Evolutionary conservation across 2,329 filamentous ascomycete species (phyloP), one percentile per base, ranked within the genome.

Genomic region (Lasiodiplodia sp.): DNA sequence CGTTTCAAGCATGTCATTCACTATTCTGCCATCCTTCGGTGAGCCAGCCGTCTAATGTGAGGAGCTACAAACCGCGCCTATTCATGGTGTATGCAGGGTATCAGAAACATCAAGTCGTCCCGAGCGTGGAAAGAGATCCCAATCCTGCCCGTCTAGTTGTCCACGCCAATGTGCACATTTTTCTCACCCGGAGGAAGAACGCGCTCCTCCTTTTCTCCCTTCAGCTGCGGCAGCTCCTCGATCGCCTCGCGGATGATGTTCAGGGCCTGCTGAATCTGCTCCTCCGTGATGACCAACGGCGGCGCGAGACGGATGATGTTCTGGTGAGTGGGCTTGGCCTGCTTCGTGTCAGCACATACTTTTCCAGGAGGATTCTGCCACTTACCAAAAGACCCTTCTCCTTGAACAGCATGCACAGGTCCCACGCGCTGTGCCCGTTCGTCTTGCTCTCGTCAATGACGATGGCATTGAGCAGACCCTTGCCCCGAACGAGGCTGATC

Each of bases 241-340:
- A 97, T 86, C 16, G 95, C 90, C 77, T 94, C 90, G 71, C 89
- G 86, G 77, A 99, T 97, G 76, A 96, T 95, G 65, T 80, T 80
- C 67, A 98, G 79, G 1, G 95, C 91, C 77, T 89, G 87, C 73
- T 89, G 86, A 72, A 99, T 91, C 82, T 99, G 89, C 70, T 91
- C 87, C 77, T 98, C 94, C 31, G 91, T 94, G 76, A 99, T 98
- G 72, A 99, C 94, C 67, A 99, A 85, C 23, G 96, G 96, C 57
- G 96, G 96, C n/a, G 96, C 96, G 71, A 99, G 91, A 69, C 96
- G 92, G 79, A 99, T 99, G 80, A 99, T 98, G 82, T 98, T 97
- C 77, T 97, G 91, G 81, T 99, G 96, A 7, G 96, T 99, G 37
- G 96, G 96, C 87, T 99, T 99, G 75, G 96, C 96, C 93, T 97